Percentiles rank a stretch among this genome's conserved stretches.
These are phyloP conservation scores for Vitis amurensis DNA, from an alignment of 164 flowering plant species.

Conservation along the genomic window DNA sequence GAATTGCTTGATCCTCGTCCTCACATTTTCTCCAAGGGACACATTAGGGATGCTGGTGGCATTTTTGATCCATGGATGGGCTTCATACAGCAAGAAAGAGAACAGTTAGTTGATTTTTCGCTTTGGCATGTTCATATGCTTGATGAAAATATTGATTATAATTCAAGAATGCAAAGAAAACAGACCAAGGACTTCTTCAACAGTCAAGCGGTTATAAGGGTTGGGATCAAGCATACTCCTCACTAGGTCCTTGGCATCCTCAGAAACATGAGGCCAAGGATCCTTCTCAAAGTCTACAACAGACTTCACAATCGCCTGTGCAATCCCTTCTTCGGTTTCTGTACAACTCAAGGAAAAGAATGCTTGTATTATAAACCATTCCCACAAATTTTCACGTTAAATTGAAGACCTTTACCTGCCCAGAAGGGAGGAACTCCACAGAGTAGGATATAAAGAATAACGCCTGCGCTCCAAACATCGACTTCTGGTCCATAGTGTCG, in stretches of 20 bases:
- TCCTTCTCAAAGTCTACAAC: constrained; percentile 71
- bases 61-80: constrained; percentile 65
- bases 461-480: constrained; percentile 88
- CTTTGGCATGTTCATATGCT: neutral
- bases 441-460: constrained; percentile 76
- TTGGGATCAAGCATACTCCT: constrained; percentile 76
- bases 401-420: constrained; percentile 53
- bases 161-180: neutral
- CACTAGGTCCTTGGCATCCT: constrained; percentile 78
- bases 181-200: constrained; percentile 80
- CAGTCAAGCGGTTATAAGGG: constrained; percentile 61
- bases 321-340: constrained; percentile 92
- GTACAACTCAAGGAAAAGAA: constrained; percentile 11
- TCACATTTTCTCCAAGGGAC: constrained; percentile 64
- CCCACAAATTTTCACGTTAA: neutral
- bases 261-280: constrained; percentile 88
- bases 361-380: neutral
- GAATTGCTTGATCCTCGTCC: constrained; percentile 74
- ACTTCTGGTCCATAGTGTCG: constrained; percentile 75
- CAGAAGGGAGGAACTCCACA: constrained; percentile 95
- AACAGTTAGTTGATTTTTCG: neutral
- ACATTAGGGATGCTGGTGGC: constrained; percentile 41
- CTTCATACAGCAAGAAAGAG: constrained; percentile 27
- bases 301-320: constrained; percentile 70
- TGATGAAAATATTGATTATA: too few species aligned